Percentiles rank a stretch among this genome's conserved stretches.
These are phyloP conservation scores for Hirsutella thompsonii DNA, from an alignment of 2,329 filamentous ascomycete species.

Conservation along the genomic window DNA sequence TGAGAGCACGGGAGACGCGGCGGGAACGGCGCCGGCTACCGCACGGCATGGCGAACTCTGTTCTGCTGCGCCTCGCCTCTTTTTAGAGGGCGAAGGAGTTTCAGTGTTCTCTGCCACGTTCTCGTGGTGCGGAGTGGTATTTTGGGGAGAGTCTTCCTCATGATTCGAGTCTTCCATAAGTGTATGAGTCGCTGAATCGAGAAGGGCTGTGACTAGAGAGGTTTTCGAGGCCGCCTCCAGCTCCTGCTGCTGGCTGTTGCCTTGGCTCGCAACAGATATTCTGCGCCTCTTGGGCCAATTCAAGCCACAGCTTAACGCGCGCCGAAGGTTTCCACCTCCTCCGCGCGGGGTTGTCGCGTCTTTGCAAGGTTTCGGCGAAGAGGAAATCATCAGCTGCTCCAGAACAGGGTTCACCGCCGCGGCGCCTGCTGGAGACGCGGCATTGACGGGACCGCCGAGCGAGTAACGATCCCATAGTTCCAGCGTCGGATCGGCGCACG, in stretches of 20 bases:
- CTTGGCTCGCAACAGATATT: conserved; percentile 22
- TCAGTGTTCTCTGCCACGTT: too few relatives aligned
- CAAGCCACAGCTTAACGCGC: conserved; percentile 55
- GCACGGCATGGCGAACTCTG: conserved; percentile 10
- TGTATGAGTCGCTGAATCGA: conserved; percentile 52
- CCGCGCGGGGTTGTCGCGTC: conserved; percentile 26
- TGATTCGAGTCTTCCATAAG: too few relatives aligned
- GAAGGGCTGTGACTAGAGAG: conserved; percentile 45
- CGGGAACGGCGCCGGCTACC: conserved; percentile 6
- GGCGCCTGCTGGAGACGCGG: conserved; percentile 28
- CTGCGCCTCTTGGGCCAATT: conserved; percentile 62
- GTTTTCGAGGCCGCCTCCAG: conserved; percentile 40
- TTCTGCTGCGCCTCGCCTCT: conserved; percentile 10
- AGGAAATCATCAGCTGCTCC: conserved; percentile 55
- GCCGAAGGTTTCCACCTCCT: conserved; percentile 35
- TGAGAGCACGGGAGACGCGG: conserved; percentile 15
- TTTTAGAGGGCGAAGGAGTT: conserved; percentile 33
- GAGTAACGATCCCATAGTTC: conserved; percentile 71
- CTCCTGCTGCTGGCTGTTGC: conserved; percentile 21
- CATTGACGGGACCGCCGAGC: conserved; percentile 27
- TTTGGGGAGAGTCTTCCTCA: conserved; percentile 21
- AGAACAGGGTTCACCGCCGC: conserved; percentile 46
- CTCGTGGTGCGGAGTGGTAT: too few relatives aligned
- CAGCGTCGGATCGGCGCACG: conserved; percentile 57
- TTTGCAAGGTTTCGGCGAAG: conserved; percentile 50